These are phyloP conservation scores for Deuterostichococcus epilithicus DNA, from an alignment of 139 green algal genomes.

Conservation along the genomic window DNA sequence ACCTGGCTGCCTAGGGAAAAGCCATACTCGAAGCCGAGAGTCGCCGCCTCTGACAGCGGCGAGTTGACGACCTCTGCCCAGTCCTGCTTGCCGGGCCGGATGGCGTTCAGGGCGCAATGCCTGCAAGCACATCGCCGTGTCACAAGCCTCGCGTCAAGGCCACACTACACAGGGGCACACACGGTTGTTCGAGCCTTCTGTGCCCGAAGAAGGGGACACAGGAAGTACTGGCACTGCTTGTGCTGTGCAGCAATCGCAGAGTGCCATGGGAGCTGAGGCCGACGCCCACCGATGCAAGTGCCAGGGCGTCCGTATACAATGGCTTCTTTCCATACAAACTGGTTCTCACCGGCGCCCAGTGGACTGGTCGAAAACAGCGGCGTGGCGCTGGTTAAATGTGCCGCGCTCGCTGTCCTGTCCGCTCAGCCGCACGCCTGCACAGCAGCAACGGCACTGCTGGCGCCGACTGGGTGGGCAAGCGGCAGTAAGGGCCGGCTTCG, in stretches of 20 bases:
- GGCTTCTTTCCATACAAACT: neutral
- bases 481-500: too few species aligned
- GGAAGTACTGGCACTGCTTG: too few species aligned
- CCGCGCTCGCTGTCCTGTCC: constrained; percentile 78
- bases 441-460: neutral
- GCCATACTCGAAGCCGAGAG: constrained; percentile 84
- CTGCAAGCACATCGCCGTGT: constrained; percentile 1
- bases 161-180: too few species aligned
- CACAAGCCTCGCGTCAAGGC: too few species aligned
- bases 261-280: too few species aligned
- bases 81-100: constrained; percentile 50
- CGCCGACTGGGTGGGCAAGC: too few species aligned
- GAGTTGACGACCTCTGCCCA: constrained; percentile 59
- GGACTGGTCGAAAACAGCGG: constrained; percentile 57
- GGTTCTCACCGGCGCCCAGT: constrained; percentile 25
- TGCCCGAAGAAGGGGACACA: too few species aligned
- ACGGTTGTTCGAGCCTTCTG: too few species aligned
- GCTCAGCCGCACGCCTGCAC: constrained; percentile 48
- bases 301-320: too few species aligned
- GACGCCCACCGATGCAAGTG: too few species aligned
- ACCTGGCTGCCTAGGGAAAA: constrained; percentile 53
- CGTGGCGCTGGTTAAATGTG: constrained; percentile 81
- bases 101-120: constrained; percentile 49
- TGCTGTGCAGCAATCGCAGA: too few species aligned
- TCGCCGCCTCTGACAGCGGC: constrained; percentile 57